Percentiles rank a stretch among this genome's conserved stretches.
Evolutionary conservation across 805 yeast species (phyloP).

Genomic region (Candida lessepsii): DNA sequence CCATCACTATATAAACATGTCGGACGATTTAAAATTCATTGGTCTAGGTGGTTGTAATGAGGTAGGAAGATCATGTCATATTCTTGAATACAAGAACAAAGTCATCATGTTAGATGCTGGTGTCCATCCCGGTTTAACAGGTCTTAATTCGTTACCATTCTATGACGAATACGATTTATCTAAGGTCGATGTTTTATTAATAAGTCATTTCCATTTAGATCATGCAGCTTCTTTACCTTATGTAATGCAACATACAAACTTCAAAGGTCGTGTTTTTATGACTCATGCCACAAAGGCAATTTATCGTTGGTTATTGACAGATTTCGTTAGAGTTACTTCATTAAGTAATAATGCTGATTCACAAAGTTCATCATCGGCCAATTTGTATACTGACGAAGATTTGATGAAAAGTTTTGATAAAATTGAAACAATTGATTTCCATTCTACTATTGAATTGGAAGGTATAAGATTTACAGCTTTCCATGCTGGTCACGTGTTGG

Average conservation of each 20-base stretch:
- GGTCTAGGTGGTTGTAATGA: constrained; percentile 98
- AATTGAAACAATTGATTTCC: constrained; percentile 93
- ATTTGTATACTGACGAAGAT: constrained; percentile 87
- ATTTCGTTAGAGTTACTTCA: constrained; percentile 87
- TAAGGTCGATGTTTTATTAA: constrained; percentile 78
- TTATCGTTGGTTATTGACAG: constrained; percentile 91
- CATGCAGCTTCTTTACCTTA: constrained; percentile 98
- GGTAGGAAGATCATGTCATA: constrained; percentile 95
- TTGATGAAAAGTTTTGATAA: constrained; percentile 80
- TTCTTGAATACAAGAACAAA: constrained; percentile 87
- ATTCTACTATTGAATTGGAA: constrained; percentile 90
- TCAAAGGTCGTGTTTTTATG: constrained; percentile 96
- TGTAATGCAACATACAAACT: constrained; percentile 95
- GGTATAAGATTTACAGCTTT: constrained; percentile 96
- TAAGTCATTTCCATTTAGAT: constrained; percentile 95
- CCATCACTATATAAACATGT: no score
- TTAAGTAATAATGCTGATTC: constrained; percentile 36
- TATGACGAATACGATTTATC: constrained; percentile 93
- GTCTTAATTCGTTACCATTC: constrained; percentile 88
- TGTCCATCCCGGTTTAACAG: constrained; percentile 92
- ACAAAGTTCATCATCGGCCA: constrained; percentile 38
- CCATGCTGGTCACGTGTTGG: constrained; percentile 99
- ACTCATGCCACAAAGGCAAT: constrained; percentile 99
- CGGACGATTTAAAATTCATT: constrained; percentile 57
- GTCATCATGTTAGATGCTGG: constrained; percentile 98